Conservation (phyloP, 768 basidiomycete genomes). For the Ephemerocybe angulata region DNA sequence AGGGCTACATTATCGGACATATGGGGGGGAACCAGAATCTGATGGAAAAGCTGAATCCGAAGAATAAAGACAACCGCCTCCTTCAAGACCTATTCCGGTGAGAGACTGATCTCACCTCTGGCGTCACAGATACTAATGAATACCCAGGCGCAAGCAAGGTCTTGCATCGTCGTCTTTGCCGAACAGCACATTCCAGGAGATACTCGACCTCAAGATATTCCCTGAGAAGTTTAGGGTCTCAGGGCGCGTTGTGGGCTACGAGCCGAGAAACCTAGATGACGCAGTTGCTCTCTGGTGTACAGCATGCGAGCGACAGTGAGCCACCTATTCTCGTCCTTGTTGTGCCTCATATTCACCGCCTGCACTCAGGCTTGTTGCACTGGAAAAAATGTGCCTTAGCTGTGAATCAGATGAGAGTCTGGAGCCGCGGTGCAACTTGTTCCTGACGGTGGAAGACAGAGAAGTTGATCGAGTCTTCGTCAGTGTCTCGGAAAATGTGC, state of each 20-base stretch:
- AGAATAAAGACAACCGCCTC: slow-evolving; percentile 29
- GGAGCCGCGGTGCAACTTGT: slow-evolving; percentile 47
- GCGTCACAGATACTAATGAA: not conserved
- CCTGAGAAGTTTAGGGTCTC: slow-evolving; percentile 40
- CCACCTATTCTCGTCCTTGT: not conserved
- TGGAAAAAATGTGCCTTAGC: slow-evolving; percentile 40
- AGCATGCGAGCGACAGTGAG: slow-evolving; percentile 51
- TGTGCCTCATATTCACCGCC: slow-evolving; percentile 1
- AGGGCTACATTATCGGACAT: slow-evolving; percentile 35
- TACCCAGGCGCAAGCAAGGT: not conserved
- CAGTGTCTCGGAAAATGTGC: slow-evolving; percentile 46
- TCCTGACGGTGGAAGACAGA: slow-evolving; percentile 50
- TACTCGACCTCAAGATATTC: slow-evolving; percentile 27
- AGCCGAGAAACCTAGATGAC: slow-evolving; percentile 47
- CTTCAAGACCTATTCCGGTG: slow-evolving; percentile 42
- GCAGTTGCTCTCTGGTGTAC: slow-evolving; percentile 48
- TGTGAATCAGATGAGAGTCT: slow-evolving; percentile 37
- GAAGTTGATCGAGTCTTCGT: slow-evolving; percentile 39
- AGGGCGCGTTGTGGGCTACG: slow-evolving; percentile 54
- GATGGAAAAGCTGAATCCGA: slow-evolving; percentile 39
- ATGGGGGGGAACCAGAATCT: slow-evolving; percentile 45
- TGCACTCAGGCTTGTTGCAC: slow-evolving; percentile 40
- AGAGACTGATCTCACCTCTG: slow-evolving; percentile 11
- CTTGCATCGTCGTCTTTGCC: not conserved
- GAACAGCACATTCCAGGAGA: slow-evolving; percentile 22